Percentiles rank a stretch among this genome's conserved stretches.
Conservation (phyloP, 345 rosid species). For the Populus tremula region DNA sequence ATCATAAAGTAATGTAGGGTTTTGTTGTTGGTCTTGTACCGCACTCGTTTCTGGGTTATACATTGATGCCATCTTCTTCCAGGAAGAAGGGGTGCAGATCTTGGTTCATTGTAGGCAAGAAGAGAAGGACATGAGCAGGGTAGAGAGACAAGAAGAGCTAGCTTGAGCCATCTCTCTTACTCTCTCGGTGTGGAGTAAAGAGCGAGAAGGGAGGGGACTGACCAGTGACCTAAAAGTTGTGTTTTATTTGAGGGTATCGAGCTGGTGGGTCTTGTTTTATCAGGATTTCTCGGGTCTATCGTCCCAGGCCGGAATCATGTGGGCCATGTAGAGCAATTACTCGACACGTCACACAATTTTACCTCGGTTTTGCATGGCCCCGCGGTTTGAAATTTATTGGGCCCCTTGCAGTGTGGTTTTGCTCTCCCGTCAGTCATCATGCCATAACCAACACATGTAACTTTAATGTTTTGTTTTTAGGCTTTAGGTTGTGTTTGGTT, state of each 20-base stretch:
- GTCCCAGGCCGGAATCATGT: slow-evolving; percentile 5
- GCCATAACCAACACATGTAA: neutral
- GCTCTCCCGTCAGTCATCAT: neutral
- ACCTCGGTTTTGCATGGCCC: slow-evolving; percentile 3
- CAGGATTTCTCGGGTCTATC: slow-evolving; percentile 16
- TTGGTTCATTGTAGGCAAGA: slow-evolving; percentile 36
- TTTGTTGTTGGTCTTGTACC: slow-evolving; percentile 12
- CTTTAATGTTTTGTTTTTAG: neutral
- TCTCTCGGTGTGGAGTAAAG: slow-evolving; percentile 6
- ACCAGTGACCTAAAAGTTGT: neutral
- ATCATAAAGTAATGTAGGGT: slow-evolving; percentile 32
- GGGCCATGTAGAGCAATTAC: slow-evolving; percentile 40
- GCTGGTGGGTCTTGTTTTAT: neutral
- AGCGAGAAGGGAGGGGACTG: neutral
- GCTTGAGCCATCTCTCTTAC: slow-evolving; percentile 33
- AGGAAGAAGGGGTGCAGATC: slow-evolving; percentile 38
- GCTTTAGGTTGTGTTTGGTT: too few relatives aligned
- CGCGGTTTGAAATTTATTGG: neutral
- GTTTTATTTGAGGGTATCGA: slow-evolving; percentile 24
- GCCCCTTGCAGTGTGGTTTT: neutral
- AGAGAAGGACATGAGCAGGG: slow-evolving; percentile 19
- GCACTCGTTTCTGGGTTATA: slow-evolving; percentile 17
- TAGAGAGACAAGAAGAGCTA: slow-evolving; percentile 20
- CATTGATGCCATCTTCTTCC: slow-evolving; percentile 54
- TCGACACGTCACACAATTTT: slow-evolving; percentile 44